These are phyloP conservation scores for Stropharia rugosoannulata DNA, from an alignment of 768 basidiomycete genomes.

Conservation along the genomic window DNA sequence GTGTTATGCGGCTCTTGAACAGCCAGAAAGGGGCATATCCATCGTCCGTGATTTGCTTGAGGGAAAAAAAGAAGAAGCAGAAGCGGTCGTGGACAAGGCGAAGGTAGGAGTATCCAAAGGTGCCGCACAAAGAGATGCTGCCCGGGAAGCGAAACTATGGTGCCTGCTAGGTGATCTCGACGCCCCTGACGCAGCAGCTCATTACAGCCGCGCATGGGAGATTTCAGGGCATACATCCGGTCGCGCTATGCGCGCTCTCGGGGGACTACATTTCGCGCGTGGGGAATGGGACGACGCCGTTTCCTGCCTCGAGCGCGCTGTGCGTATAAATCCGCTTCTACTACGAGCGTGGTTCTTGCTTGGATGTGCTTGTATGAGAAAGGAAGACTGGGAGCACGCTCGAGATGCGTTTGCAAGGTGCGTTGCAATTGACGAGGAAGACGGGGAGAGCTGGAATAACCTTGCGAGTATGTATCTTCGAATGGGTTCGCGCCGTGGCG, in stretches of 20 bases:
- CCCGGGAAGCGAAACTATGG: slow-evolving; percentile 89
- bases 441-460: slow-evolving; percentile 98
- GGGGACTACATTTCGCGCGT: slow-evolving; percentile 75
- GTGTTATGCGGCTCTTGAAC: slow-evolving; percentile 83
- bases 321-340: slow-evolving; percentile 85
- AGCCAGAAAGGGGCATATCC: slow-evolving; percentile 70
- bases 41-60: slow-evolving; percentile 86
- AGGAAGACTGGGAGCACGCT: slow-evolving; percentile 83
- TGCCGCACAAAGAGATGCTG: slow-evolving; percentile 51
- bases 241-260: slow-evolving; percentile 89
- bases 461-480: slow-evolving; percentile 92
- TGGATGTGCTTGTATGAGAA: slow-evolving; percentile 86
- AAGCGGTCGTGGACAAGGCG: slow-evolving; percentile 60
- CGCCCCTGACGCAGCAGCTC: slow-evolving; percentile 60
- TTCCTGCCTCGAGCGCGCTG: slow-evolving; percentile 66
- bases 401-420: slow-evolving; percentile 82
- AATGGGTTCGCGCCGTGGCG: slow-evolving; percentile 44
- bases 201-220: slow-evolving; percentile 85
- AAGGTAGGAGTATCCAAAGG: slow-evolving; percentile 46
- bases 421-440: slow-evolving; percentile 91
- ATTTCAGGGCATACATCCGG: slow-evolving; percentile 80
- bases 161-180: slow-evolving; percentile 94
- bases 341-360: slow-evolving; percentile 94
- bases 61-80: slow-evolving; percentile 82
- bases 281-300: slow-evolving; percentile 65